These are phyloP conservation scores for Echinochloa phyllopogon DNA, from an alignment of 176 grass and related monocot species.

Conservation along the genomic window DNA sequence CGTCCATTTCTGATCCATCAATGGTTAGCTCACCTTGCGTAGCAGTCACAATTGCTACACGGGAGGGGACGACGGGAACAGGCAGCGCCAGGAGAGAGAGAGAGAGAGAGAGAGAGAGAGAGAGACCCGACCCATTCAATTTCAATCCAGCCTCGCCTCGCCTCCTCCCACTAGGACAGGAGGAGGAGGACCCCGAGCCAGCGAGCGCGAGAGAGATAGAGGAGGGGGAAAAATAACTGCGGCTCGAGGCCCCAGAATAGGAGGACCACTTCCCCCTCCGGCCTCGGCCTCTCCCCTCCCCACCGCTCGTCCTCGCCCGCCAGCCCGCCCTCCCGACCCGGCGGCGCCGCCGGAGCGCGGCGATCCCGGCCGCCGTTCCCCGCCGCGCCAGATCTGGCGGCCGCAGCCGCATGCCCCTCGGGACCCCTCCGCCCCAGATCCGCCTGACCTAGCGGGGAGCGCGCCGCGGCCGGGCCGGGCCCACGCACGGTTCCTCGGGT, in stretches of 20 bases:
- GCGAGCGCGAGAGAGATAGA: background rate
- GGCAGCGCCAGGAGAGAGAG: background rate
- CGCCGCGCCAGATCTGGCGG: constrained; percentile 43
- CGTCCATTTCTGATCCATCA: background rate
- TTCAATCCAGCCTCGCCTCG: background rate
- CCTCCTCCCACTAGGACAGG: no score
- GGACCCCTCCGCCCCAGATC: constrained; percentile 38
- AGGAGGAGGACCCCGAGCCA: no score
- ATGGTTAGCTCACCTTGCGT: background rate
- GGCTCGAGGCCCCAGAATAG: constrained; percentile 28
- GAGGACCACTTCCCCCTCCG: constrained; percentile 47
- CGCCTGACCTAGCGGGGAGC: constrained; percentile 37
- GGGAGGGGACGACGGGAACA: background rate
- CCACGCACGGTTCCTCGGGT: background rate
- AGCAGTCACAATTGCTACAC: background rate
- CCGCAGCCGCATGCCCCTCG: constrained; percentile 41
- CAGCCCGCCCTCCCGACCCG: background rate
- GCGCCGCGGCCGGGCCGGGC: background rate
- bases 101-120: background rate
- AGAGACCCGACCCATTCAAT: background rate
- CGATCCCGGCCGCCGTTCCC: constrained; percentile 5
- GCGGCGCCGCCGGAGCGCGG: constrained; percentile 24
- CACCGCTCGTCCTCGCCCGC: background rate
- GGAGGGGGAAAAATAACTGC: background rate
- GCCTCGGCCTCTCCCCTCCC: background rate